A percentile compares a stretch with the other conserved stretches of the same genome.
Evolutionary conservation across 2,329 filamentous ascomycete genomes (phyloP).

Genomic region (Tympanopsis confertula): DNA sequence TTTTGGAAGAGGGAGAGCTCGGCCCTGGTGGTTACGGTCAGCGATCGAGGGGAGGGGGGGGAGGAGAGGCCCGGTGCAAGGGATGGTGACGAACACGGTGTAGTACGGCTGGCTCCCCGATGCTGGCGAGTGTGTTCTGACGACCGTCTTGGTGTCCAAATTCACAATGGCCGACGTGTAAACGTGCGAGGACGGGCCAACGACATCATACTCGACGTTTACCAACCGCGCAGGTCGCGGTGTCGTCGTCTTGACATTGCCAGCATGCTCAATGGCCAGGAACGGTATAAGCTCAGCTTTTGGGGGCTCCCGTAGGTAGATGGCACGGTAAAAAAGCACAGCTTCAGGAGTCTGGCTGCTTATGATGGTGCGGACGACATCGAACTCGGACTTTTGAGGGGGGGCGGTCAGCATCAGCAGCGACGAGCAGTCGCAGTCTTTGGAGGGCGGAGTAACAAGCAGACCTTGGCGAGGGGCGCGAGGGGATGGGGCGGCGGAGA

Average conservation of each 20-base stretch:
- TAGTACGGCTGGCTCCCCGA: conserved; percentile 23
- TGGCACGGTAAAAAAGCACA: conserved; percentile 36
- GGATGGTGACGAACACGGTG: conserved; percentile 9
- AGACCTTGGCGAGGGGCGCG: too few species aligned
- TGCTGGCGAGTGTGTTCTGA: conserved; percentile 13
- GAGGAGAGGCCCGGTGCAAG: background rate
- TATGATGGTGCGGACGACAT: too few species aligned
- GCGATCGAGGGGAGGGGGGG: background rate
- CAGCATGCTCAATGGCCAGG: conserved; percentile 48
- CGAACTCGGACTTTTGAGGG: too few species aligned
- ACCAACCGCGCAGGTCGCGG: conserved; percentile 31
- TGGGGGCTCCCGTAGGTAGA: conserved; percentile 50
- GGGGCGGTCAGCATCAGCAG: too few species aligned
- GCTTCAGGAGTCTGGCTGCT: conserved; percentile 8
- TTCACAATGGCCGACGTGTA: conserved; percentile 26
- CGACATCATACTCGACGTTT: conserved; percentile 30
- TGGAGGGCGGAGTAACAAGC: too few species aligned
- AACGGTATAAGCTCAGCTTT: conserved; percentile 47
- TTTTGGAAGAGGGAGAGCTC: conserved; percentile 29
- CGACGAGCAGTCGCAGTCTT: too few species aligned
- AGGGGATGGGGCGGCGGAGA: too few species aligned
- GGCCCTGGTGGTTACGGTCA: conserved; percentile 9
- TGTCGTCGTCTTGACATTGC: conserved; percentile 26
- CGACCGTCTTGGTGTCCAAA: conserved; percentile 16
- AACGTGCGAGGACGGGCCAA: conserved; percentile 15